Base-by-base conservation (phyloP, 305 asterid species). In the Solanum hybrid region DNA sequence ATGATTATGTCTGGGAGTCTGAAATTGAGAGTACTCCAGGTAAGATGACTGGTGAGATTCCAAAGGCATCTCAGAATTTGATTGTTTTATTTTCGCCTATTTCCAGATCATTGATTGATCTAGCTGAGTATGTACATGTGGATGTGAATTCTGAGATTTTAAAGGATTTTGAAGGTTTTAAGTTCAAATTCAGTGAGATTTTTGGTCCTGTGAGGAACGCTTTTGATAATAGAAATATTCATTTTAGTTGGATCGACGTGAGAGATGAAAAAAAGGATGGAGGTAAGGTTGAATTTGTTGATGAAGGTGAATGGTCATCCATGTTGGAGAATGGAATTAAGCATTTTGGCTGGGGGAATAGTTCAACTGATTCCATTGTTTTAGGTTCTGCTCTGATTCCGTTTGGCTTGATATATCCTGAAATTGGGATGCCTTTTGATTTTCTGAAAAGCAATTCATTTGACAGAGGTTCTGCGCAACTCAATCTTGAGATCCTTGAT, bases 351-450 rank as follows among this genome's bases (percentile, higher is more conserved):
- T 97, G 98, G 98, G 95, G 98, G 8, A 92, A 90, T 94, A 94
- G 97, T 91, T 95, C 98, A 6, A 95, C 95, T 17, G 94, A 96
- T 91, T 89, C 93, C 75, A 88, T 96, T 92, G 91, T 94, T 66
- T 91, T 95, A 86, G 97, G 98, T 78, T 94, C 99, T 22, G 96
- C 95, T 89, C 81, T 97, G 88, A 73, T 96, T 93, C 98, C 99
- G 19, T 93, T 96, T 36, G 97, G 95, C 31, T 92, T 97, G 93
- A 93, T 97, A 90, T 96, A 95, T 92, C 98, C 99, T 1, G 92
- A 88, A 87, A 92, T 97, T 79, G 97, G 97, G 85, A 34, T 94
- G 87, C 31, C 93, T 0, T 93, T 92, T 22, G 88, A 93, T 87
- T 91, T 92, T 90, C n/a, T 86, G 86, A 91, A 91, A 89, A 90